These are phyloP conservation scores for Alternaria ventricosa DNA, from an alignment of 2,329 filamentous ascomycete species.

Conservation along the genomic window DNA sequence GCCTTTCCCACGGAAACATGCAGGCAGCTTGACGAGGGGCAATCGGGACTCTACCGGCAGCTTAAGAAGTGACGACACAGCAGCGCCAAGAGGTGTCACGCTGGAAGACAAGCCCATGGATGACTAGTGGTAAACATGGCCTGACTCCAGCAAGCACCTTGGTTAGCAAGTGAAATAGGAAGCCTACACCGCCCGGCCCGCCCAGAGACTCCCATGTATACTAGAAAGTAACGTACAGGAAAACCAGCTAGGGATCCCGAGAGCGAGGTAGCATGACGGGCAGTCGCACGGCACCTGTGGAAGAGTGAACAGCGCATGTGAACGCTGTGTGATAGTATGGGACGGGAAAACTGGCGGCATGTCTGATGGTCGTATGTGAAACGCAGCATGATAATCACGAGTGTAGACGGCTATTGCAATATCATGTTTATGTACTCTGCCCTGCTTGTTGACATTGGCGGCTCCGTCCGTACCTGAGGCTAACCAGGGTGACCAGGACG, in stretches of 20 bases:
- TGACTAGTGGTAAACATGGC: constrained; percentile 57
- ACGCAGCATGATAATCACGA: constrained; percentile 36
- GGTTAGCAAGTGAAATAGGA: background rate
- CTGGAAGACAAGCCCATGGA: constrained; percentile 81
- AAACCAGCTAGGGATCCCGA: background rate
- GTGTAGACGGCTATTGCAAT: constrained; percentile 19
- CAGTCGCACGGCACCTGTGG: constrained; percentile 1
- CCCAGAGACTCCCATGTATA: constrained; percentile 3
- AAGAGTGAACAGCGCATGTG: constrained; percentile 9
- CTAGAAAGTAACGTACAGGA: background rate
- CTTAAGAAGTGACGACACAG: constrained; percentile 53
- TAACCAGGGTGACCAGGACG: constrained; percentile 20
- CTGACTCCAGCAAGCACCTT: constrained; percentile 10
- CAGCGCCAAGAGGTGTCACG: constrained; percentile 63
- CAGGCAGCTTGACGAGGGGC: constrained; percentile 42
- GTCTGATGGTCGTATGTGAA: constrained; percentile 24
- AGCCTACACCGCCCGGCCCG: background rate
- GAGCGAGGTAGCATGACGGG: background rate
- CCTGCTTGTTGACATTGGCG: constrained; percentile 12
- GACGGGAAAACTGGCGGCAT: constrained; percentile 16
- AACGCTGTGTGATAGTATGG: constrained; percentile 26
- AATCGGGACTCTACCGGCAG: constrained; percentile 50
- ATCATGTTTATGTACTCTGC: constrained; percentile 7
- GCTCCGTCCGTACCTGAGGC: constrained; percentile 26
- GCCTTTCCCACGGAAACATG: constrained; percentile 44